These are phyloP conservation scores for Penicillium griseofulvum DNA, from an alignment of 2,329 filamentous ascomycete genomes.

Conservation along the genomic window DNA sequence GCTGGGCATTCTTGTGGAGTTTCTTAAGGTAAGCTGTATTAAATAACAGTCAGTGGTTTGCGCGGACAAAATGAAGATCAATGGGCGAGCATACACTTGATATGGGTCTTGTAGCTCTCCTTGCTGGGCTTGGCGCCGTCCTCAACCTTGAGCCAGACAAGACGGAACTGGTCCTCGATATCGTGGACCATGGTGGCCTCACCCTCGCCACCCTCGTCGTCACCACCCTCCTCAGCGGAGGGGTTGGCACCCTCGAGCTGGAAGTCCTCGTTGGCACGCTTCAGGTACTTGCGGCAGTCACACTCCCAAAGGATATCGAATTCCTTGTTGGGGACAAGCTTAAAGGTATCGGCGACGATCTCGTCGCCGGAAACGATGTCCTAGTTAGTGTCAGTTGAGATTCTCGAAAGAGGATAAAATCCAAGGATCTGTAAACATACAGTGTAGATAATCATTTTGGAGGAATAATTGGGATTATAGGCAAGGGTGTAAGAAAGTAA, in stretches of 20 bases:
- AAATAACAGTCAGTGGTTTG: neutral
- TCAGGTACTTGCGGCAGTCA: conserved; percentile 85
- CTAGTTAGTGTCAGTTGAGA: conserved; percentile 49
- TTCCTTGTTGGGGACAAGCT: conserved; percentile 61
- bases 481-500: conserved; percentile 23
- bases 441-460: conserved; percentile 73
- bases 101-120: conserved; percentile 76
- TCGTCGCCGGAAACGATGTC: conserved; percentile 88
- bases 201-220: conserved; percentile 71
- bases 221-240: conserved; percentile 80
- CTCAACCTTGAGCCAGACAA: conserved; percentile 57
- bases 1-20: conserved; percentile 69
- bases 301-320: conserved; percentile 83
- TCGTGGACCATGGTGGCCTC: conserved; percentile 71
- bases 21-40: conserved; percentile 81
- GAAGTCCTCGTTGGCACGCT: conserved; percentile 67
- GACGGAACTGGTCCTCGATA: conserved; percentile 87
- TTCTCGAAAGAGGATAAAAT: neutral
- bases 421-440: conserved; percentile 40
- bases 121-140: conserved; percentile 60
- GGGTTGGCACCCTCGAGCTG: conserved; percentile 78
- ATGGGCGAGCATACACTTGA: conserved; percentile 66
- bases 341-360: conserved; percentile 93
- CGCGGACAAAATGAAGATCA: conserved; percentile 2
- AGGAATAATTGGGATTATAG: conserved; percentile 28